Conservation (phyloP, 192 early-diverging fungal species). For the Lobosporangium transversale region DNA sequence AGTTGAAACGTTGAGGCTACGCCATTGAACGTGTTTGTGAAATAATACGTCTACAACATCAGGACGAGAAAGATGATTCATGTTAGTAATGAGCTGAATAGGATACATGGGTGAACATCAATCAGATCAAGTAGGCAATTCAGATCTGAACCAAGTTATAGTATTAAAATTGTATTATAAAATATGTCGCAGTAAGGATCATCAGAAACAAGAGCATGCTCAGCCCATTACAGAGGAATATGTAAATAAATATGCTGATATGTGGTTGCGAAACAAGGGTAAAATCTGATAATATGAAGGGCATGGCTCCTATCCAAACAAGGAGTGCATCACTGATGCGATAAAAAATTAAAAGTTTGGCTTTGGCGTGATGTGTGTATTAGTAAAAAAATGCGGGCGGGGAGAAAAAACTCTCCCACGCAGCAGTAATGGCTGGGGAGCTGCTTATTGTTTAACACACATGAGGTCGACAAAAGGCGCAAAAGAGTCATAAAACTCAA, state of each 20-base stretch:
- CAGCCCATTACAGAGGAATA: too few relatives aligned
- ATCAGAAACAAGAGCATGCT: too few relatives aligned
- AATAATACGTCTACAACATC: conserved; percentile 29
- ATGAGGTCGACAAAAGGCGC: conserved; percentile 32
- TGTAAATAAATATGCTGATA: too few relatives aligned
- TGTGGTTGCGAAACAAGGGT: too few relatives aligned
- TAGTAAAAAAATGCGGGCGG: too few relatives aligned
- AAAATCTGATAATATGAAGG: neutral
- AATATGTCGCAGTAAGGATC: too few relatives aligned
- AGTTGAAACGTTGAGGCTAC: conserved; percentile 23
- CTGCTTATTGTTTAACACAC: conserved; percentile 3
- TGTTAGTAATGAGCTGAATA: neutral
- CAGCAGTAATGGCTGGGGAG: neutral
- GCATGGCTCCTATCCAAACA: conserved; percentile 6
- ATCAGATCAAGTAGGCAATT: neutral
- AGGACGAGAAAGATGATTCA: neutral
- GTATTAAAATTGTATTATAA: neutral
- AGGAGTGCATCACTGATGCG: conserved; percentile 7
- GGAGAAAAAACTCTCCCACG: neutral
- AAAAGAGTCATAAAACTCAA: conserved; percentile 29
- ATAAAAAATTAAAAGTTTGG: conserved; percentile 12
- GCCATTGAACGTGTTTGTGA: conserved; percentile 29
- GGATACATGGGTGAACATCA: neutral
- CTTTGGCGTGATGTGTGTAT: neutral
- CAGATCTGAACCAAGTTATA: neutral